A percentile compares a stretch with the other conserved stretches of the same genome.
Evolutionary conservation across 1,284 basidiomycete species (phyloP).

Genomic region (Jaminaea rosea): DNA sequence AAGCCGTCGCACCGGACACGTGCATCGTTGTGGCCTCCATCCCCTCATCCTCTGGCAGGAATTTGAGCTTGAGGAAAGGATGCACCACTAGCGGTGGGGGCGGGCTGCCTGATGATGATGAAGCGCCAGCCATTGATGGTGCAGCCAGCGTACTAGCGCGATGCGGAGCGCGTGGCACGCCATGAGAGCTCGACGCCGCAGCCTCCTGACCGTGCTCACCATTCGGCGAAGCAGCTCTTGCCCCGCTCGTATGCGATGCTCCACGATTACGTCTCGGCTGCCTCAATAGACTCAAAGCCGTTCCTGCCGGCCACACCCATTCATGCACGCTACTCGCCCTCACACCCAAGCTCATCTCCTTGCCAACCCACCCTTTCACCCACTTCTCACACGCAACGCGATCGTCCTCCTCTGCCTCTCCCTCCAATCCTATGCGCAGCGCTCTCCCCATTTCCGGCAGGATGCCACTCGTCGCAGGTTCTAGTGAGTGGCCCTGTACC

Average conservation of each 20-base stretch:
- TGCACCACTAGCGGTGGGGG: no score
- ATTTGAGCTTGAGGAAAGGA: no score
- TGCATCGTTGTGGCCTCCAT: no score
- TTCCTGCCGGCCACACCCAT: background rate
- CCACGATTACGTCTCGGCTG: background rate
- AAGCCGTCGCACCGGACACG: no score
- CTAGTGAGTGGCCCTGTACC: background rate
- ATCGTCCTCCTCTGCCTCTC: slow-evolving; percentile 2
- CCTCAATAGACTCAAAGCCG: background rate
- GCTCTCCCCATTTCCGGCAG: background rate
- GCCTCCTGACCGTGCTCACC: background rate
- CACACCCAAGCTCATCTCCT: background rate
- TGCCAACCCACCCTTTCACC: background rate
- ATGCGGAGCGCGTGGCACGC: background rate
- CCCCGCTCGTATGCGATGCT: background rate
- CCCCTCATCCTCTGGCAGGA: no score
- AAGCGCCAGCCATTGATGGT: background rate
- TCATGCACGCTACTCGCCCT: background rate
- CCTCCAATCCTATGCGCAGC: background rate
- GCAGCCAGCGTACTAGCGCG: background rate
- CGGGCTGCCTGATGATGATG: no score
- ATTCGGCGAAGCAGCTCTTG: background rate
- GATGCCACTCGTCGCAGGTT: no score
- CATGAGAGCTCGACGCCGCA: background rate
- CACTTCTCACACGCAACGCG: background rate